Evolutionary conservation across 1,139 yeast genomes (phyloP).

Genomic region (Debaryomyces psychrophilus): DNA sequence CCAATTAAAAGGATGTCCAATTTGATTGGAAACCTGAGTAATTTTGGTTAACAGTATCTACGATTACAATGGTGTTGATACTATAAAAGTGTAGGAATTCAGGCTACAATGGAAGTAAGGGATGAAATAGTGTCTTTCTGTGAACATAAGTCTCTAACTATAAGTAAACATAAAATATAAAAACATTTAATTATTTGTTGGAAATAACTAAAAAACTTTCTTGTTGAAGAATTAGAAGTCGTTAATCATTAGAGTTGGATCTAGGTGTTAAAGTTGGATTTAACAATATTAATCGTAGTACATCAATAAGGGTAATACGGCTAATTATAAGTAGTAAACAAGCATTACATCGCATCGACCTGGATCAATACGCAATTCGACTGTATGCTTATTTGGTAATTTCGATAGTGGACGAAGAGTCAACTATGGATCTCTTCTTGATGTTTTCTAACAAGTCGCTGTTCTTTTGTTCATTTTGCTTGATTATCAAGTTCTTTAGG

Average conservation of each 20-base stretch:
- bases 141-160: conserved; percentile 3
- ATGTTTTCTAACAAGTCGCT: conserved; percentile 43
- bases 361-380: neutral
- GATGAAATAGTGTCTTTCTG: neutral
- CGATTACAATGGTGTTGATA: too few species aligned
- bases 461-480: conserved; percentile 51
- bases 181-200: conserved; percentile 12
- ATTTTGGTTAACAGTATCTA: too few species aligned
- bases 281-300: conserved; percentile 6
- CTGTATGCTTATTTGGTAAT: conserved; percentile 24
- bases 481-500: conserved; percentile 51
- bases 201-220: conserved; percentile 10
- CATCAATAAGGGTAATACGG: neutral
- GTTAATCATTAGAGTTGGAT: conserved; percentile 15
- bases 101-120: conserved; percentile 8
- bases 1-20: too few species aligned
- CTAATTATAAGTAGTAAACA: neutral
- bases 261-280: conserved; percentile 15
- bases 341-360: neutral
- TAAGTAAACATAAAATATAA: conserved; percentile 7
- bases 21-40: too few species aligned
- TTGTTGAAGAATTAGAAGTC: conserved; percentile 13
- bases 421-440: conserved; percentile 43
- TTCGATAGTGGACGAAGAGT: conserved; percentile 35
- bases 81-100: too few species aligned